These are phyloP conservation scores for Triticum dicoccoides DNA, from an alignment of 176 grass and related monocot genomes.

Conservation along the genomic window DNA sequence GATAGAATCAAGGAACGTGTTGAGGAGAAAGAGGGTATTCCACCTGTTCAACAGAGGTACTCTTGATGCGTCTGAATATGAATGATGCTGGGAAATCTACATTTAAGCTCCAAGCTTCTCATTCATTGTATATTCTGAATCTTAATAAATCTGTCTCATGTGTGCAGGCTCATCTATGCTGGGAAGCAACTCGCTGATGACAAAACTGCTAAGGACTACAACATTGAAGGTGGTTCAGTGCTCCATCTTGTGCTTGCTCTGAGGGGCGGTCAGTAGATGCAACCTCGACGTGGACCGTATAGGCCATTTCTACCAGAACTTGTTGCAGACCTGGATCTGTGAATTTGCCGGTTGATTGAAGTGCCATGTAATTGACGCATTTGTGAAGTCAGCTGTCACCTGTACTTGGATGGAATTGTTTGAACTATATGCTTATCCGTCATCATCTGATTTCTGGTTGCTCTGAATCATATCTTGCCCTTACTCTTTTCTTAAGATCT, in stretches of 20 bases:
- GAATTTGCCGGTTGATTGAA: constrained; percentile 27
- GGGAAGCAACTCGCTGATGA: constrained; percentile 95
- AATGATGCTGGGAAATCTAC: not conserved
- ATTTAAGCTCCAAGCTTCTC: not conserved
- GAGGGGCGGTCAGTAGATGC: constrained; percentile 65
- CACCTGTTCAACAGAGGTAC: constrained; percentile 81
- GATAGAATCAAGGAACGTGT: constrained; percentile 86
- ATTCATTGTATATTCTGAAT: not conserved
- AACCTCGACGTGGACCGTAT: not conserved
- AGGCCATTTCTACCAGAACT: not conserved
- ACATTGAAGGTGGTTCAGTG: constrained; percentile 88
- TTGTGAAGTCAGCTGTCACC: constrained; percentile 22
- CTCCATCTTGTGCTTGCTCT: constrained; percentile 94
- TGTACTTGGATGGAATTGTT: constrained; percentile 28
- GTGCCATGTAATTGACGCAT: not conserved
- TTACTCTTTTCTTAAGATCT: not conserved
- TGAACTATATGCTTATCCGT: constrained; percentile 1
- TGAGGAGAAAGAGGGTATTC: constrained; percentile 91
- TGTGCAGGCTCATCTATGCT: constrained; percentile 78
- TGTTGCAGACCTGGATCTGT: not conserved
- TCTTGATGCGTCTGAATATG: not conserved
- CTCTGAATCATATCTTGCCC: not conserved
- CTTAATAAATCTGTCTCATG: not conserved
- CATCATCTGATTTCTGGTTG: constrained; percentile 5
- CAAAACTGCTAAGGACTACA: constrained; percentile 94